Percentiles rank a stretch among this genome's conserved stretches.
Conservation (phyloP, 352 stramenopile species). For the Globisporangium iwayamae region DNA sequence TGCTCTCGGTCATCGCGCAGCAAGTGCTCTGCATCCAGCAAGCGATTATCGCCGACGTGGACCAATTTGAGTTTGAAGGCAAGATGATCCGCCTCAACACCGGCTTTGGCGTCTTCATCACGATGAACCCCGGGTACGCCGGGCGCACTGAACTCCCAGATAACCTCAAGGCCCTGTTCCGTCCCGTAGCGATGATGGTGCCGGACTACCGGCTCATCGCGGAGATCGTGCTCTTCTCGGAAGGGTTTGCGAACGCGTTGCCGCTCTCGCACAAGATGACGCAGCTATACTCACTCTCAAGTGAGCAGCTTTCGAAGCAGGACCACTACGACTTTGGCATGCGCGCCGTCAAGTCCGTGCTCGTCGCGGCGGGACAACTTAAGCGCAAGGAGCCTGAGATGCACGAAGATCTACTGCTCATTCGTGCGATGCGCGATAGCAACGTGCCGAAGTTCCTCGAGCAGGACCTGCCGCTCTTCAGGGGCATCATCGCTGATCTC, state of each 20-base stretch:
- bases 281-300: slow-evolving; percentile 91
- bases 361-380: slow-evolving; percentile 92
- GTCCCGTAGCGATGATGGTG: slow-evolving; percentile 94
- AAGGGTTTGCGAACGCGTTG: slow-evolving; percentile 92
- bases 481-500: slow-evolving; percentile 92
- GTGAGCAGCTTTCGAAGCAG: slow-evolving; percentile 93
- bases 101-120: slow-evolving; percentile 94
- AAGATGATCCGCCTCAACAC: slow-evolving; percentile 90
- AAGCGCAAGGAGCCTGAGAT: slow-evolving; percentile 94
- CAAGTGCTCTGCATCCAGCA: slow-evolving; percentile 95
- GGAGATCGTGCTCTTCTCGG: slow-evolving; percentile 93
- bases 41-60: slow-evolving; percentile 86
- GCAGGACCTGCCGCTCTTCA: slow-evolving; percentile 92
- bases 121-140: slow-evolving; percentile 94
- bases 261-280: slow-evolving; percentile 94
- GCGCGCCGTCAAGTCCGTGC: slow-evolving; percentile 91
- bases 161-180: slow-evolving; percentile 93
- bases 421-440: slow-evolving; percentile 94
- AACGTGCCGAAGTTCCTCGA: slow-evolving; percentile 96
- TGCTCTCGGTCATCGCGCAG: slow-evolving; percentile 94
- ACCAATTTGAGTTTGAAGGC: slow-evolving; percentile 93
- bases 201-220: slow-evolving; percentile 93
- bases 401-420: slow-evolving; percentile 92
- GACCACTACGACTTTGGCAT: slow-evolving; percentile 95
- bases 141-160: slow-evolving; percentile 91